These are phyloP conservation scores for Fistulifera solaris DNA, from an alignment of 108 stramenopile genomes.

Conservation along the genomic window DNA sequence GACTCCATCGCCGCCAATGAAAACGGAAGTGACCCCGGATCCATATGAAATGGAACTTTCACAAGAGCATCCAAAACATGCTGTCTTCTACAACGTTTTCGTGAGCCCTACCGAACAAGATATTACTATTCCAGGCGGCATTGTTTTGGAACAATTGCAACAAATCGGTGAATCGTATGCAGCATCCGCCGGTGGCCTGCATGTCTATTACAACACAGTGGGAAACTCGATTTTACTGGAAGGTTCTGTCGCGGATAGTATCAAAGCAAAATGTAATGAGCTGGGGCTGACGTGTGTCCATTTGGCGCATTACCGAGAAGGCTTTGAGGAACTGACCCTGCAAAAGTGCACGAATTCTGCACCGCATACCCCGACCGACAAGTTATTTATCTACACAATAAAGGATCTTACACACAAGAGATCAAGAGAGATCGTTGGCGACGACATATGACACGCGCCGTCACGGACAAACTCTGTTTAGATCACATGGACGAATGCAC, in stretches of 20 bases:
- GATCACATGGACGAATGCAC: conserved; percentile 17
- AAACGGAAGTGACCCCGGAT: no score
- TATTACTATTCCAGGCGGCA: background rate
- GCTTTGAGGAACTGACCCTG: background rate
- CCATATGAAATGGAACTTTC: no score
- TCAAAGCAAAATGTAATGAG: background rate
- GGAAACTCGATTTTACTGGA: background rate
- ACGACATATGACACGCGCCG: background rate
- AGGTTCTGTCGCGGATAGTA: background rate
- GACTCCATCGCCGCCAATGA: no score
- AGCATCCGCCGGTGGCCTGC: background rate
- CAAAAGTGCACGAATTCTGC: conserved; percentile 1
- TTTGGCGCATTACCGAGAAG: background rate
- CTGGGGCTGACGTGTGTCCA: background rate
- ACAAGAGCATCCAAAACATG: no score
- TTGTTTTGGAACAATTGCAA: background rate
- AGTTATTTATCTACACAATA: conserved; percentile 1
- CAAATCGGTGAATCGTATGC: background rate
- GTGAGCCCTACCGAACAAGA: background rate
- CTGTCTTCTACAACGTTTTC: conserved; percentile 3
- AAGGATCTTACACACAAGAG: background rate
- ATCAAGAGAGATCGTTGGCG: conserved; percentile 1
- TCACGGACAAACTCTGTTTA: background rate
- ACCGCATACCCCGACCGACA: background rate
- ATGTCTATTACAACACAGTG: background rate